phyloP scores from a whole-genome alignment of 106 monocot species.

The Agapanthus africanus region DNA sequence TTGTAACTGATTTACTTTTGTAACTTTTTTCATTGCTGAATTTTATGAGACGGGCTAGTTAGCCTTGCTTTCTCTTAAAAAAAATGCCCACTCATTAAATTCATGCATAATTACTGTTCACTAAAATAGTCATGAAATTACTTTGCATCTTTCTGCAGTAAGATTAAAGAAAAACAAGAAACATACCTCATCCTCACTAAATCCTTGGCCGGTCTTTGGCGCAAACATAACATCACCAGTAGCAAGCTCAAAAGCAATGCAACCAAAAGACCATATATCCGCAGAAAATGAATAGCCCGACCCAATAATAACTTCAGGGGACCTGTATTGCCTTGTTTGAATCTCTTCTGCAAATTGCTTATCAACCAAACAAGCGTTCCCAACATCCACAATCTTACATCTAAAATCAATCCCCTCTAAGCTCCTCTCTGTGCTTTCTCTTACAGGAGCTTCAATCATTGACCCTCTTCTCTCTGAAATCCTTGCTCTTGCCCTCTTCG shows the following conservation, averaged over 20 bases:
- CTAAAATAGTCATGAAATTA: too few relatives aligned
- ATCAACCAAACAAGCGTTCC: conserved; percentile 81
- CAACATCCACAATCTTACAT: conserved; percentile 95
- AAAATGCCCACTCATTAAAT: too few relatives aligned
- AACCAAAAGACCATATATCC: conserved; percentile 93
- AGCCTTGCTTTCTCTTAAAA: too few relatives aligned
- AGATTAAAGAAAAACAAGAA: neutral
- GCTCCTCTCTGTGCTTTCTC: conserved; percentile 31
- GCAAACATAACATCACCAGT: conserved; percentile 86
- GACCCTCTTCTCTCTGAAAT: conserved; percentile 65
- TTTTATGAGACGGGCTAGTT: too few relatives aligned
- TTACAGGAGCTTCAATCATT: conserved; percentile 23
- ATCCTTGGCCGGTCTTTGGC: conserved; percentile 54
- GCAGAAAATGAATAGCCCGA: conserved; percentile 72
- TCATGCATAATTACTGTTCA: too few relatives aligned
- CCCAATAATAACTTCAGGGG: conserved; percentile 89
- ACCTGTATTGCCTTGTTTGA: conserved; percentile 88
- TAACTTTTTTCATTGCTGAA: too few relatives aligned
- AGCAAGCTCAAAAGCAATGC: conserved; percentile 93
- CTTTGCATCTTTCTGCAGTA: too few relatives aligned
- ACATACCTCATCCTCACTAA: conserved; percentile 86
- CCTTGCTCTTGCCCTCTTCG: conserved; percentile 60
- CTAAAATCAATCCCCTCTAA: conserved; percentile 75
- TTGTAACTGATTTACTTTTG: too few relatives aligned
- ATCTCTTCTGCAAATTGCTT: conserved; percentile 62